Percentiles rank a stretch among this genome's conserved stretches.
These are phyloP conservation scores for Fusarium sarcochroum DNA, from an alignment of 2,329 filamentous ascomycete species.

Conservation along the genomic window DNA sequence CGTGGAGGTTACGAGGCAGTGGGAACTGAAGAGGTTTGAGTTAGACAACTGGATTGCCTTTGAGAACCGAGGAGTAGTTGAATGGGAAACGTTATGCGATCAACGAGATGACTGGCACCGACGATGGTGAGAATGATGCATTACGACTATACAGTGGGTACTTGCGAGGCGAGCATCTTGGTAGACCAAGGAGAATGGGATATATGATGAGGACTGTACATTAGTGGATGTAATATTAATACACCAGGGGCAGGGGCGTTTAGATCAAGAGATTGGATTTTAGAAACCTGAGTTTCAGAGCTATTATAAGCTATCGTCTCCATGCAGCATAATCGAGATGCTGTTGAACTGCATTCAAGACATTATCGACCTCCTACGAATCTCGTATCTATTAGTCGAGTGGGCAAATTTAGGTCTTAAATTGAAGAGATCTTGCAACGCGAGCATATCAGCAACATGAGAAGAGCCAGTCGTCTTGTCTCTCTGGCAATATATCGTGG, in stretches of 20 bases:
- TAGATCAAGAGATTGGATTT: conserved; percentile 29
- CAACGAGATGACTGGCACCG: conserved; percentile 37
- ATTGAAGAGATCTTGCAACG: neutral
- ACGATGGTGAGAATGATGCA: conserved; percentile 35
- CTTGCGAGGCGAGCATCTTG: conserved; percentile 29
- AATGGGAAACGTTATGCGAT: conserved; percentile 29
- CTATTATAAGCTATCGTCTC: neutral
- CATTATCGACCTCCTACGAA: neutral
- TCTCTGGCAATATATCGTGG: neutral
- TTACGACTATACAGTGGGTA: conserved; percentile 37
- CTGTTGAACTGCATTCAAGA: neutral
- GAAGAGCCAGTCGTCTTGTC: neutral
- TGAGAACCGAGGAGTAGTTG: conserved; percentile 20
- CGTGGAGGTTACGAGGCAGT: conserved; percentile 75
- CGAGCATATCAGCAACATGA: neutral
- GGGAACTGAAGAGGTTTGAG: conserved; percentile 64
- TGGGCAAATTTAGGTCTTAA: neutral
- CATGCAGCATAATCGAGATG: neutral
- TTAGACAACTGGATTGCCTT: conserved; percentile 2
- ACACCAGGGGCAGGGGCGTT: conserved; percentile 6
- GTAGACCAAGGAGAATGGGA: conserved; percentile 24
- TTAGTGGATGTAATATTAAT: conserved; percentile 46
- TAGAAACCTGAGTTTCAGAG: conserved; percentile 13
- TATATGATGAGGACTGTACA: conserved; percentile 39
- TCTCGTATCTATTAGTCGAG: neutral